A percentile compares a stretch with the other conserved stretches of the same genome.
phyloP scores from a whole-genome alignment of 2,329 filamentous ascomycete genomes.

The Macrophomina tecta region DNA sequence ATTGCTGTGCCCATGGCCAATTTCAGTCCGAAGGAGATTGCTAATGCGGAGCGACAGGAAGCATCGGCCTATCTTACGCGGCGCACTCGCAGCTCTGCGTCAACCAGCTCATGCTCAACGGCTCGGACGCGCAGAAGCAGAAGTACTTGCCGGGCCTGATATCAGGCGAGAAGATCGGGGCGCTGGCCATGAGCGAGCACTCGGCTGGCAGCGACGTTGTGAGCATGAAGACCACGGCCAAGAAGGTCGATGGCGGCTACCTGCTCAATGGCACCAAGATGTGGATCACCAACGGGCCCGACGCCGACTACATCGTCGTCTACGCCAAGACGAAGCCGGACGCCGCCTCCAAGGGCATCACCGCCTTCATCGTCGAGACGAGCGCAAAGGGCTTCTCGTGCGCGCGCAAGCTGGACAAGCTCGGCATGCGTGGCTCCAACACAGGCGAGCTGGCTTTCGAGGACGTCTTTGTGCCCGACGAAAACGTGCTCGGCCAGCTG shows the following conservation, averaged over 20 bases:
- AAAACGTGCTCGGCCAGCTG: conserved; percentile 79
- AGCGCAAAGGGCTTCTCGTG: conserved; percentile 79
- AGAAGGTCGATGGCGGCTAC: conserved; percentile 82
- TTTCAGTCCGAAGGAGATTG: too few relatives aligned
- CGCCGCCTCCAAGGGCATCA: conserved; percentile 86
- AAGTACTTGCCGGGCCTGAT: conserved; percentile 82
- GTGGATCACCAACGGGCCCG: conserved; percentile 99
- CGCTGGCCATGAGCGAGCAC: conserved; percentile 93
- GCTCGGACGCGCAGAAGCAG: conserved; percentile 76
- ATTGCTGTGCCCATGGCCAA: too few relatives aligned
- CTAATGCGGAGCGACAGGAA: conserved; percentile 44
- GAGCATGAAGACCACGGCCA: conserved; percentile 88
- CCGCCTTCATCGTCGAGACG: conserved; percentile 86
- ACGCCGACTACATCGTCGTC: conserved; percentile 92
- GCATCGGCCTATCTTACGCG: conserved; percentile 88
- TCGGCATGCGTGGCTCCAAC: conserved; percentile 97
- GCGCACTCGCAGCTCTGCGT: conserved; percentile 96
- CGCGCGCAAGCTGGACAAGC: conserved; percentile 91
- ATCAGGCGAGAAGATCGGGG: conserved; percentile 80
- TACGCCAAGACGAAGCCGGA: conserved; percentile 92
- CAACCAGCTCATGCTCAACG: conserved; percentile 94
- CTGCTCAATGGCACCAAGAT: conserved; percentile 91
- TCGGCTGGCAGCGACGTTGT: conserved; percentile 93
- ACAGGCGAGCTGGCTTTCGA: conserved; percentile 94
- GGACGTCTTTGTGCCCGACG: conserved; percentile 82